Evolutionary conservation across 2,329 filamentous ascomycete genomes (phyloP), one percentile per base, ranked within the genome.

Genomic region (Nemania sp.): DNA sequence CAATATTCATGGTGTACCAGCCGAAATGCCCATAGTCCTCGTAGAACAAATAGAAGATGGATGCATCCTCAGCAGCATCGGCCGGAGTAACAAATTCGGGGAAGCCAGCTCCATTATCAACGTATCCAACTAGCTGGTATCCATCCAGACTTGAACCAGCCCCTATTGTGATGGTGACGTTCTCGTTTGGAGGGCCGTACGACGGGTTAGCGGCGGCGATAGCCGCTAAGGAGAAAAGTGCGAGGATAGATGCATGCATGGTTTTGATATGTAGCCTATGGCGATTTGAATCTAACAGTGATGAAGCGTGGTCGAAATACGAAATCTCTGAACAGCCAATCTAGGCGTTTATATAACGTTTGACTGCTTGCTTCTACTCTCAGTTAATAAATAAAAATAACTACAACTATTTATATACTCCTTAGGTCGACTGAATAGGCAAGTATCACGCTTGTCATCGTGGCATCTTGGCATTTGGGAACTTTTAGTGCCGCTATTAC

Each of bases 61-160:
- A 43, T 24, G 29, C 15, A 15, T 22, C 52, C 15, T 27, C 32
- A 18, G 32, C 15, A 10, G 59, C 59, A 15, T 62, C 32, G 5
- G 32, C 32, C 11, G 59, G 49, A n/a, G 59, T 26, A 8, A 62
- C 59, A 7, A 62, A 29, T 45, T 11, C 59, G 0, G 49, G 59
- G 35, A 54, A 62, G 6, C 5, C 45, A 22, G 22, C n/a, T 22
- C 10, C 22, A 6, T 45, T 22, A 18, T 26, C n/a, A n/a, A 29
- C 26, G 41, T 47, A 59, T 18, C 56, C 41, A 54, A 54, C 59
- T 22, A 62, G 18, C 22, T 62, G 35, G 35, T 62, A 54, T 10
- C 59, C 49, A 10, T 52, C 29, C 15, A 62, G 24, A 43, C 59
- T 62, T 24, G 59, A 64, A 15, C 51, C 51, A 18, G 60, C 35